Evolutionary conservation across 495 filamentous ascomycete species (phyloP), one percentile per base, ranked within the genome.

Genomic region (Daldinia caldariorum): DNA sequence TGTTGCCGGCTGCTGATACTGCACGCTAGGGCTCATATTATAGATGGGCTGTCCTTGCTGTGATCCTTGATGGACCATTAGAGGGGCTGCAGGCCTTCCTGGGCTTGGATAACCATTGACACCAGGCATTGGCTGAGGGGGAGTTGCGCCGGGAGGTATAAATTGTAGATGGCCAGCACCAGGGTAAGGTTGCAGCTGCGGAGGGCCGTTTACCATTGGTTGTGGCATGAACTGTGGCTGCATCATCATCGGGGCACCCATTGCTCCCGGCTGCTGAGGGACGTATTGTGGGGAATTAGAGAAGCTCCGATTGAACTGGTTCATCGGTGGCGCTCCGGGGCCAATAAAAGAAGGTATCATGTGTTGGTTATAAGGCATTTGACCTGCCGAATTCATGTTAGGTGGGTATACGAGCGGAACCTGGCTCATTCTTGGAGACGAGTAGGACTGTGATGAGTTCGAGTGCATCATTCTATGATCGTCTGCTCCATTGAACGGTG

Each of bases 391-490:
- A 26, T 83, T 84, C 87, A 94, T 92, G 6, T 88, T 87, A 4
- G 87, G 89, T 5, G 88, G 87, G 69, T 91, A 94, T 38, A 89
- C 88, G 75, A 94, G 86, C 37, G 87, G 84, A 12, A 85, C 83
- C 54, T 86, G 89, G 55, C 88, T 87, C 75, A 93, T 85, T 38
- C 93, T 86, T 31, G 94, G 93, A 7, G 94, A 97, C 4, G 89
- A 90, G 70, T 82, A 88, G 1, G 92, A 90, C 61, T 93, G 90
- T 0, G 90, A 90, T 18, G 90, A 89, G 34, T 90, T 92, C 1
- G 89, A 90, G 41, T 92, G 92, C 76, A 94, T 86, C 92, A 97
- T 95, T 58, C 92, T 87, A 75, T 95, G 93, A 62, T 92, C 91
- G 65, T 96, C 92, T 67, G 88, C 86, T 66, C 88, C 87, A 72